A percentile compares a stretch with the other conserved stretches of the same genome.
Evolutionary conservation across 1,139 yeast species (phyloP).

Genomic region (Candida albicans): DNA sequence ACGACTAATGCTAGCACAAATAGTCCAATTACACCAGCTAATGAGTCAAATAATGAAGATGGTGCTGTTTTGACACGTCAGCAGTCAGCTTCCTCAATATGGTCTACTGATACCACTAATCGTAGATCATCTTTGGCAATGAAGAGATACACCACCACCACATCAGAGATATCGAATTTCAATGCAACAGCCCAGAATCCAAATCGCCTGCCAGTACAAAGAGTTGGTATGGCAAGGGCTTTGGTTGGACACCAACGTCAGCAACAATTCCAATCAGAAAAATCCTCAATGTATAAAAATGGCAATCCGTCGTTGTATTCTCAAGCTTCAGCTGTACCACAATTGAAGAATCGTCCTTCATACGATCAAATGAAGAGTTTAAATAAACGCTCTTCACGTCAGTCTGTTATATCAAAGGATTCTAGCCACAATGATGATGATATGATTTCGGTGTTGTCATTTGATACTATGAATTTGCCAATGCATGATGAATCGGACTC

Average conservation of each 20-base stretch:
- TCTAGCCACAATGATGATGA: conserved; percentile 28
- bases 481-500: conserved; percentile 16
- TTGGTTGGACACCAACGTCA: conserved; percentile 20
- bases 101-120: conserved; percentile 38
- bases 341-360: conserved; percentile 30
- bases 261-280: conserved; percentile 6
- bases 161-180: conserved; percentile 32
- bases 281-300: conserved; percentile 19
- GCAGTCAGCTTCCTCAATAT: conserved; percentile 34
- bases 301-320: conserved; percentile 24
- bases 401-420: conserved; percentile 36
- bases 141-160: conserved; percentile 33
- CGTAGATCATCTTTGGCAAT: conserved; percentile 30
- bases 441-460: conserved; percentile 35
- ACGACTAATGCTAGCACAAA: conserved; percentile 2
- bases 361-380: conserved; percentile 25
- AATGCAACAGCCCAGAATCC: conserved; percentile 23
- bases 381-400: conserved; percentile 36
- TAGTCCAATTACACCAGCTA: background rate
- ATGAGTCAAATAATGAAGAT: background rate
- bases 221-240: conserved; percentile 49
- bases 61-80: conserved; percentile 27
- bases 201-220: conserved; percentile 2
- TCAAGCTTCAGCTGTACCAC: conserved; percentile 14
- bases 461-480: conserved; percentile 32